phyloP scores from a whole-genome alignment of 345 rosid genomes.

The Cardamine occulta region DNA sequence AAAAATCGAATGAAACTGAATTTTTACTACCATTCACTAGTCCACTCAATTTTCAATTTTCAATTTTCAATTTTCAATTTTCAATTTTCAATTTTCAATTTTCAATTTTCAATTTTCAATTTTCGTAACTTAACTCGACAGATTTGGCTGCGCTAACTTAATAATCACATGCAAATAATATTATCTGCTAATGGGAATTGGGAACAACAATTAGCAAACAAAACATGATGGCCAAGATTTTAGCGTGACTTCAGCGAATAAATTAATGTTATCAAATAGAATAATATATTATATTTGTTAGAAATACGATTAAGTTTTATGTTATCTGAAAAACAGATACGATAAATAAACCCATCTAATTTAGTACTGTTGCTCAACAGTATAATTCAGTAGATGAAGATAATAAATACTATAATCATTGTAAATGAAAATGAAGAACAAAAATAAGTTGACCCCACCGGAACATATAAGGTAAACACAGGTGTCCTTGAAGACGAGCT shows the following conservation, averaged over 20 bases:
- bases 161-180: not conserved
- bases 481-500: conserved; percentile 22
- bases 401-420: not conserved
- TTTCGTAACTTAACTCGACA: not conserved
- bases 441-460: not conserved
- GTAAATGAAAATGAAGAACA: not conserved
- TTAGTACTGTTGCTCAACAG: not conserved
- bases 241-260: not conserved
- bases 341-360: not conserved
- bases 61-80: not conserved
- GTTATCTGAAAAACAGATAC: not conserved
- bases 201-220: not conserved
- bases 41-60: not conserved
- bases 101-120: not conserved
- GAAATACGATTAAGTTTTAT: not conserved
- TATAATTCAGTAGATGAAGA: not conserved
- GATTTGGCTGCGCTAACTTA: not conserved
- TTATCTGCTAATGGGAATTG: no score
- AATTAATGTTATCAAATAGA: no score
- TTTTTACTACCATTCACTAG: not conserved
- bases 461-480: conserved; percentile 3
- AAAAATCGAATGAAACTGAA: not conserved
- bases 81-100: not conserved
- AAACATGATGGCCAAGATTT: not conserved
- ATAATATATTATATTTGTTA: not conserved